phyloP scores from a whole-genome alignment of 2,329 filamentous ascomycete genomes.

The Pezicula rhizophila region DNA sequence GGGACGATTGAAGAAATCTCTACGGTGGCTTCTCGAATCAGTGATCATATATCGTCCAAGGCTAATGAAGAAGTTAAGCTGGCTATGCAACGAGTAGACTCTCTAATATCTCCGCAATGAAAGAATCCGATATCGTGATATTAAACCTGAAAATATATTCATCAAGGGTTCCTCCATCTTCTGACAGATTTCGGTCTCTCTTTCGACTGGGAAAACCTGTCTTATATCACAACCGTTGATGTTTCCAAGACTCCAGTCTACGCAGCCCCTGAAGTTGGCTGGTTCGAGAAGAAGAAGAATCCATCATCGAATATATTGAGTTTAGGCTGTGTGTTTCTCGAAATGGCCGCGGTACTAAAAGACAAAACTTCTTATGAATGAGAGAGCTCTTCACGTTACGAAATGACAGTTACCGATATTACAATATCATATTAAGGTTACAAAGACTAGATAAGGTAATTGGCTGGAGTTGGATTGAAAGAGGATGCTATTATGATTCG shows the following conservation, averaged over 20 bases:
- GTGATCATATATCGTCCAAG: too few species aligned
- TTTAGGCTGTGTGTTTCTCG: constrained; percentile 16
- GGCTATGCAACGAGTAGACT: too few species aligned
- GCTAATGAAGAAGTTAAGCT: too few species aligned
- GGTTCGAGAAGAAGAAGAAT: not conserved
- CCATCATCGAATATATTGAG: constrained; percentile 14
- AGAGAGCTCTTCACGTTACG: constrained; percentile 1
- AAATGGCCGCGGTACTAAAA: constrained; percentile 14
- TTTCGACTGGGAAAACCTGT: constrained; percentile 15
- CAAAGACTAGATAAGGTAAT: not conserved
- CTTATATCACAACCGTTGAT: constrained; percentile 8
- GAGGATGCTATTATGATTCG: not conserved
- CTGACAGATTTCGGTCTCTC: constrained; percentile 19
- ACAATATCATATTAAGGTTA: constrained; percentile 1
- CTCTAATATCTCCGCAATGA: constrained; percentile 11
- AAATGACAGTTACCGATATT: constrained; percentile 1
- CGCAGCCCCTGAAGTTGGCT: constrained; percentile 10
- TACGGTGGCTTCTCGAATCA: too few species aligned
- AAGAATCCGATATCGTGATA: constrained; percentile 10
- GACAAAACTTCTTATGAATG: constrained; percentile 2
- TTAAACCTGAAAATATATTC: constrained; percentile 14
- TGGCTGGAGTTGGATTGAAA: not conserved
- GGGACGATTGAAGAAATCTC: too few species aligned
- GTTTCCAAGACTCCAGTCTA: constrained; percentile 6
- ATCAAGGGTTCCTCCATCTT: constrained; percentile 4